phyloP scores from a whole-genome alignment of 129 eudicot species.

The Helianthus tuberosus region DNA sequence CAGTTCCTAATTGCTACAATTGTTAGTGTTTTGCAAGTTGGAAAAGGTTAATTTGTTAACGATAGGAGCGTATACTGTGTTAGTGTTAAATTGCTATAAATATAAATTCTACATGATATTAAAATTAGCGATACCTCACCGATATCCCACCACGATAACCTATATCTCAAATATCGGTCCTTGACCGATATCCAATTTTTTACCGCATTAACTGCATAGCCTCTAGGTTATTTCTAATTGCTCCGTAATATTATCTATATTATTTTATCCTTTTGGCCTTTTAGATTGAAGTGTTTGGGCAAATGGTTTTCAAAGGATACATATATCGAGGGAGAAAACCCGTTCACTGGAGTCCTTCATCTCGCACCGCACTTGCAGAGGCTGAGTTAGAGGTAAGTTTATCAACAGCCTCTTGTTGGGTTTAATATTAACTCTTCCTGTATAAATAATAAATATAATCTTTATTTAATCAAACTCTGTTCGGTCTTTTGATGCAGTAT shows the following conservation, averaged over 20 bases:
- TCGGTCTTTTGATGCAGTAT: slow-evolving; percentile 58
- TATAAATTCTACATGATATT: too few relatives aligned
- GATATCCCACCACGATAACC: too few relatives aligned
- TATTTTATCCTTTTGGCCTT: slow-evolving; percentile 5
- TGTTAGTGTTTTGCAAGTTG: too few relatives aligned
- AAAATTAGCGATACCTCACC: too few relatives aligned
- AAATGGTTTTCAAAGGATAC: slow-evolving; percentile 85
- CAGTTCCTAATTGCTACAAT: too few relatives aligned
- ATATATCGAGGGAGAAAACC: slow-evolving; percentile 97
- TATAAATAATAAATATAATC: neutral
- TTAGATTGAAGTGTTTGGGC: slow-evolving; percentile 95
- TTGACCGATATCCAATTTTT: too few relatives aligned
- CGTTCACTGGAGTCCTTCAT: slow-evolving; percentile 99
- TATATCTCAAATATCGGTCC: too few relatives aligned
- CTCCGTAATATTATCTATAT: neutral
- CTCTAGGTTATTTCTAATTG: too few relatives aligned
- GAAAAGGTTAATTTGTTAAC: too few relatives aligned
- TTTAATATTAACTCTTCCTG: slow-evolving; percentile 11
- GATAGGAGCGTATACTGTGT: too few relatives aligned
- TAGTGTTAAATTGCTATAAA: too few relatives aligned
- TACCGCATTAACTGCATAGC: too few relatives aligned
- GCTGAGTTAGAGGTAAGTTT: slow-evolving; percentile 88
- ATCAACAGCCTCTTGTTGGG: slow-evolving; percentile 14
- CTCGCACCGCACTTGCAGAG: slow-evolving; percentile 98
- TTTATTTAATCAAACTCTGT: slow-evolving; percentile 11